phyloP scores from a whole-genome alignment of 345 rosid genomes.

The Eucalyptus paniculata region DNA sequence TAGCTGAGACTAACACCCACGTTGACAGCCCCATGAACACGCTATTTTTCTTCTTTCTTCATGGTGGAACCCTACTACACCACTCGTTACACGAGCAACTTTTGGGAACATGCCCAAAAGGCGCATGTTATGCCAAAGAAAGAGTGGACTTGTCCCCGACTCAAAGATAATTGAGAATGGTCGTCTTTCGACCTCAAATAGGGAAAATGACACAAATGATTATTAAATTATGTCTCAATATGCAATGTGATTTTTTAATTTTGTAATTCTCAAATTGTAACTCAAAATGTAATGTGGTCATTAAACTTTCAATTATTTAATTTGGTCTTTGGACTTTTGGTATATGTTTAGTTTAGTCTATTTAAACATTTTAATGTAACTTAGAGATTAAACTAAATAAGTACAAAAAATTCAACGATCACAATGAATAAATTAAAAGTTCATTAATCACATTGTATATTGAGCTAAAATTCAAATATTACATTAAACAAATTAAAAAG shows the following conservation, averaged over 20 bases:
- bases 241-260: accelerated
- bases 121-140: neutral
- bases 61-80: neutral
- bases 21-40: neutral
- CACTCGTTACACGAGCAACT: neutral
- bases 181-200: neutral
- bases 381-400: accelerated
- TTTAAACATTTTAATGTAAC: accelerated
- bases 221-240: accelerated
- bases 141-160: neutral
- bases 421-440: too few species aligned
- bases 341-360: accelerated
- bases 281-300: accelerated
- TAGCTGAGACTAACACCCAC: neutral
- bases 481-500: accelerated
- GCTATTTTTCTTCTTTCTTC: neutral
- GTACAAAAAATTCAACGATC: accelerated
- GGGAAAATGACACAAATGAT: neutral
- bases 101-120: neutral
- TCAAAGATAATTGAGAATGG: neutral
- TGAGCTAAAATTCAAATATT: accelerated
- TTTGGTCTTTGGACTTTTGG: accelerated
- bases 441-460: too few species aligned
- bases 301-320: accelerated
- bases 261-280: accelerated